These are phyloP conservation scores for Pichia terricola DNA, from an alignment of 1,139 yeast genomes.

Conservation along the genomic window DNA sequence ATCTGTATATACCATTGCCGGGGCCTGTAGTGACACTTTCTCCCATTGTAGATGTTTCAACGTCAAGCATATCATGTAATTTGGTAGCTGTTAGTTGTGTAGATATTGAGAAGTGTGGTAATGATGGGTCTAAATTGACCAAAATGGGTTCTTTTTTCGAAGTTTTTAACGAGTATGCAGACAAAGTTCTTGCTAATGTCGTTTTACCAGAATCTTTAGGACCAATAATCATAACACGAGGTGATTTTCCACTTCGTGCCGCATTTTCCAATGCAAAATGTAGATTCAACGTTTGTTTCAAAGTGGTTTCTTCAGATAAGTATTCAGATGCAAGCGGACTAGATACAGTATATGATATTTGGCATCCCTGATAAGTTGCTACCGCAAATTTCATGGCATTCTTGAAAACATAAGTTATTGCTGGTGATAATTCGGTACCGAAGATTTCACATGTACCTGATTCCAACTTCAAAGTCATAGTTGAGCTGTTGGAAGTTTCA, in stretches of 20 bases:
- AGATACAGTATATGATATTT: slow-evolving; percentile 33
- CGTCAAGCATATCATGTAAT: slow-evolving; percentile 32
- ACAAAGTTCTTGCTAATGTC: slow-evolving; percentile 55
- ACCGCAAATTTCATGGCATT: slow-evolving; percentile 51
- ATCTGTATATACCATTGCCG: slow-evolving; percentile 49
- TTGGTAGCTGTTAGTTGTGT: slow-evolving; percentile 65
- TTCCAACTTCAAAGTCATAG: slow-evolving; percentile 44
- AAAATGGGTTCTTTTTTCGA: slow-evolving; percentile 52
- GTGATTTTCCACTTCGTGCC: slow-evolving; percentile 16
- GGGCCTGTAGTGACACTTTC: slow-evolving; percentile 84
- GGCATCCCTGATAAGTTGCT: slow-evolving; percentile 51
- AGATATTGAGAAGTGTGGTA: slow-evolving; percentile 72
- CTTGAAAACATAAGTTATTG: slow-evolving; percentile 49
- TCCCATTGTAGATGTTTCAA: slow-evolving; percentile 69
- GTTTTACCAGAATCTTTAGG: slow-evolving; percentile 71
- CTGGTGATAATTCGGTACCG: slow-evolving; percentile 84
- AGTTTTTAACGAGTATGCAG: slow-evolving; percentile 63
- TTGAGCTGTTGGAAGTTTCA: slow-evolving; percentile 55
- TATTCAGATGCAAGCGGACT: slow-evolving; percentile 38
- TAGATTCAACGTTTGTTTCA: slow-evolving; percentile 37
- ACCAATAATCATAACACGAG: slow-evolving; percentile 55
- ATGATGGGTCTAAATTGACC: slow-evolving; percentile 77
- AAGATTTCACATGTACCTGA: slow-evolving; percentile 80
- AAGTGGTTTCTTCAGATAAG: slow-evolving; percentile 53
- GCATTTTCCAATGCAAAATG: slow-evolving; percentile 64